A percentile compares a stretch with the other conserved stretches of the same genome.
These are phyloP conservation scores for Alternaria angustiovoidea DNA, from an alignment of 2,329 filamentous ascomycete genomes.

Conservation along the genomic window DNA sequence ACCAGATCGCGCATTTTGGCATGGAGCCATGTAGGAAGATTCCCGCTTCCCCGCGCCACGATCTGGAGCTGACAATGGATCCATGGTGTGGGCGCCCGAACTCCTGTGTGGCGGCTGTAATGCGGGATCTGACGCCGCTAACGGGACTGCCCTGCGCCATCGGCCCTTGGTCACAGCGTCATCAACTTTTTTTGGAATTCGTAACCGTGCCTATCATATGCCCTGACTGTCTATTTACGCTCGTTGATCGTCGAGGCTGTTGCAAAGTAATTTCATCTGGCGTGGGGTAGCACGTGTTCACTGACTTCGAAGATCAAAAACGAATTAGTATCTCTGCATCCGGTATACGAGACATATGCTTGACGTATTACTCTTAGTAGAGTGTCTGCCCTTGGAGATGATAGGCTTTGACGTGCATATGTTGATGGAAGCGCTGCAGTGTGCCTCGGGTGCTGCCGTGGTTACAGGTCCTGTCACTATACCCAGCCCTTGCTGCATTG, in stretches of 20 bases:
- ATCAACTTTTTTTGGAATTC: neutral
- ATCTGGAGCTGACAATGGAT: neutral
- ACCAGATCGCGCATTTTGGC: neutral
- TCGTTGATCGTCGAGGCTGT: neutral
- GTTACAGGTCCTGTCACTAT: neutral
- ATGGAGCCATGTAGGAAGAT: neutral
- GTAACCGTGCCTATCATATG: neutral
- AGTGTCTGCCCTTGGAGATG: neutral
- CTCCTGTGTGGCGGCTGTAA: conserved; percentile 1
- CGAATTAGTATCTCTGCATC: conserved; percentile 2
- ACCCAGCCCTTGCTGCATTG: neutral
- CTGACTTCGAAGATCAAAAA: conserved; percentile 2
- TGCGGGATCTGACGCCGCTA: neutral
- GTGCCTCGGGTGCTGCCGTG: neutral
- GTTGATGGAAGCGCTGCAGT: neutral
- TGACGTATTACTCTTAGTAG: neutral
- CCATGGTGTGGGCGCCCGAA: neutral
- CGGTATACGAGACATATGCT: neutral
- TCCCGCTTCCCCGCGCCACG: conserved; percentile 10
- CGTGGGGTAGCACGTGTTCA: neutral
- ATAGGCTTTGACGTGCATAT: neutral
- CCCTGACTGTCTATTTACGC: neutral
- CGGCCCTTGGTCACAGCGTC: neutral
- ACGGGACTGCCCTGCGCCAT: neutral
- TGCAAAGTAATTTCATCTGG: neutral